Conservation (phyloP, 805 yeast species). For the Yarrowia bubula region DNA sequence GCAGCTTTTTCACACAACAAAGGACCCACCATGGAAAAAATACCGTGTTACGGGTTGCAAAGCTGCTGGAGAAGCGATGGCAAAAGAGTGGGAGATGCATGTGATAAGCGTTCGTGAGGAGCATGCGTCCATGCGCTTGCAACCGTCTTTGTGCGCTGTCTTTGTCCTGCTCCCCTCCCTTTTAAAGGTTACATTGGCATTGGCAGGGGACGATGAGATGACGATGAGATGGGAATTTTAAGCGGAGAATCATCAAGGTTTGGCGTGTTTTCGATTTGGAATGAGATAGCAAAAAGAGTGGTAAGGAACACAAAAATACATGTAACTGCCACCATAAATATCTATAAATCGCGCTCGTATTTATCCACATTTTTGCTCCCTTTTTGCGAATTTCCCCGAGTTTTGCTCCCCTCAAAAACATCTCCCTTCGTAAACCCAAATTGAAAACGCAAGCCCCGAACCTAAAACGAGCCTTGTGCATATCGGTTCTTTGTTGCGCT, state of each 20-base stretch:
- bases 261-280: not conserved
- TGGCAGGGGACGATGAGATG: conserved; percentile 27
- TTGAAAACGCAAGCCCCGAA: not conserved
- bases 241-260: conserved; percentile 17
- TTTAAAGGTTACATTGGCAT: conserved; percentile 24
- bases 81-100: not conserved
- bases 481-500: not conserved
- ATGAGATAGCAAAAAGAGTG: not conserved
- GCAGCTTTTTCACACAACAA: conserved; percentile 11
- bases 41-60: conserved; percentile 1
- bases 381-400: not conserved
- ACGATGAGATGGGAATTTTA: conserved; percentile 26
- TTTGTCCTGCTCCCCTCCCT: conserved; percentile 15
- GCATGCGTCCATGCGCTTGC: no score
- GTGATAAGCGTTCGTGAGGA: no score
- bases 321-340: no score
- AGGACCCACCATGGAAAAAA: conserved; percentile 2
- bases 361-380: not conserved
- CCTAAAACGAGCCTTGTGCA: not conserved
- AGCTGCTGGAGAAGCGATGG: not conserved
- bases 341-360: not conserved
- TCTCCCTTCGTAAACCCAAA: not conserved
- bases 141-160: not conserved
- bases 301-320: not conserved
- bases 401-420: not conserved